Evolutionary conservation across 352 stramenopile species (phyloP), one percentile per base, ranked within the genome.

Genomic region (Phytophthora crassamura): DNA sequence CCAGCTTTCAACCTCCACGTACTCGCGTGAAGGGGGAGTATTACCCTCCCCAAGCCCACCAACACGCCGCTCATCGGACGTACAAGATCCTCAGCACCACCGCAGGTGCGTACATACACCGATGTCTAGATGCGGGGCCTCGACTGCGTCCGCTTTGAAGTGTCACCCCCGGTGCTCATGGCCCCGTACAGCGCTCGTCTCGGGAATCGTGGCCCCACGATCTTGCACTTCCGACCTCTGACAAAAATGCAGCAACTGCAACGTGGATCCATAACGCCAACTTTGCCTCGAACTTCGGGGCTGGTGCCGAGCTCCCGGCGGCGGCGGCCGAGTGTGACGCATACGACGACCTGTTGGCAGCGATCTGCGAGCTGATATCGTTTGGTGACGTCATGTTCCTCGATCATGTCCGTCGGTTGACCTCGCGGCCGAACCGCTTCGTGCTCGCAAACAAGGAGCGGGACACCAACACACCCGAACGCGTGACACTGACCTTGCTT

Each of bases 41-140:
- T n/a, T 54, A 57, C 11, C 50, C 48, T 5, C 49, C 59, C 7
- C 15, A 49, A 5, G 34, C 35, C 8, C 47, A 54, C 41, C 40
- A 54, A 10, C 50, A 60, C 8, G 43, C 45, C 2, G 56, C 55
- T 20, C 34, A 63, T n/a, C 15, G 40, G 7, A 2, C 45, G 7
- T 60, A 41, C 41, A 12, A 36, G 12, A 30, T 36, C n/a, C 43
- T 51, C 15, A 41, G 25, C 38, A 51, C 51, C 34, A 32, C 8
- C 16, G 20, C 15, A 64, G 56, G 56, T 64, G 47, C n/a, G 56
- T 57, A 16, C 36, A 8, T 15, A 45, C 56, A 2, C 22, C 54
- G 4, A 57, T 64, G 56, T 64, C 35, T n/a, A 47, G 22, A 5
- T 63, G 2, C 42, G 54, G 18, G 51, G 49, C 9, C 36, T 49